Evolutionary conservation across 2,329 filamentous ascomycete species (phyloP).

Genomic region (Hawksworthiomyces lignivorus): DNA sequence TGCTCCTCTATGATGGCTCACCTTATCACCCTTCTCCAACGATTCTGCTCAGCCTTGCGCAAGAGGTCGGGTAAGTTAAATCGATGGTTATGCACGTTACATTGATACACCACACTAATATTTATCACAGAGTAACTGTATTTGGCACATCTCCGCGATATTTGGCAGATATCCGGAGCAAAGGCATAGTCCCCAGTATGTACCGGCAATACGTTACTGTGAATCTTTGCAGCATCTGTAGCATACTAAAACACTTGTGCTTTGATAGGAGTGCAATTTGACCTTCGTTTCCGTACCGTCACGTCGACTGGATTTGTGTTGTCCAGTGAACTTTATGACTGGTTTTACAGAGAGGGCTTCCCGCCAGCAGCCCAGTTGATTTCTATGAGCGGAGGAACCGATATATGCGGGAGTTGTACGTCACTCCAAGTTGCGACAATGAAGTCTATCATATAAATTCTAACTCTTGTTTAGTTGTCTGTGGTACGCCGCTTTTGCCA

Average conservation of each 20-base stretch:
- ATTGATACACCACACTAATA: too few species aligned
- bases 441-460: too few species aligned
- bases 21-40: slow-evolving; percentile 11
- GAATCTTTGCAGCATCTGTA: too few species aligned
- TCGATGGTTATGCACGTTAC: too few species aligned
- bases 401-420: slow-evolving; percentile 36
- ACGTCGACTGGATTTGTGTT: slow-evolving; percentile 37
- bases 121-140: slow-evolving; percentile 9
- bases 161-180: slow-evolving; percentile 33
- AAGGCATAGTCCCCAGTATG: slow-evolving; percentile 26
- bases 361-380: slow-evolving; percentile 29
- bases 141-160: slow-evolving; percentile 37
- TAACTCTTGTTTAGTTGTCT: too few species aligned
- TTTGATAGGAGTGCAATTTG: too few species aligned
- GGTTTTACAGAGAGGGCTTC: slow-evolving; percentile 33
- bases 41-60: slow-evolving; percentile 8
- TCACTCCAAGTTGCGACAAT: too few species aligned
- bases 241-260: too few species aligned
- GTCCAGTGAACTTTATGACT: slow-evolving; percentile 33
- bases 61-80: slow-evolving; percentile 11
- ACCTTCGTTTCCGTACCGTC: slow-evolving; percentile 21
- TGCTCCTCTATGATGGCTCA: slow-evolving; percentile 17
- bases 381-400: slow-evolving; percentile 38
- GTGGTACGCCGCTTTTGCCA: slow-evolving; percentile 8
- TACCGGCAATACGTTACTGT: too few species aligned